Evolutionary conservation across 441 rosid genomes (phyloP).

Genomic region (Breynia disticha): DNA sequence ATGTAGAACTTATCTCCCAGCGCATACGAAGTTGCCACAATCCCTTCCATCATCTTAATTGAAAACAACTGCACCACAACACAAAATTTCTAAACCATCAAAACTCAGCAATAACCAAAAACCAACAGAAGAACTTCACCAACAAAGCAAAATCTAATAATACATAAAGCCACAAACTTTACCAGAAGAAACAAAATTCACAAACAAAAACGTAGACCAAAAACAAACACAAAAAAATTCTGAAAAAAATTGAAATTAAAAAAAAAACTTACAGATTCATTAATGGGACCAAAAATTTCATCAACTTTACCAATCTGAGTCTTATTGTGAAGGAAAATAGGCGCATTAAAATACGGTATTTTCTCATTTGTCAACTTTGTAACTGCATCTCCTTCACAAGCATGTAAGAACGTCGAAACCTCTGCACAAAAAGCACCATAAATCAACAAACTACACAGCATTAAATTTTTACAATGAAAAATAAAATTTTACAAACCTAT

Average conservation of each 20-base stretch:
- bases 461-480: not conserved
- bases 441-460: not conserved
- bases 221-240: too few species aligned
- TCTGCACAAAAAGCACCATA: conserved; percentile 24
- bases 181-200: too few species aligned
- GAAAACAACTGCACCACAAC: conserved; percentile 71
- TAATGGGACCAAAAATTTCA: conserved; percentile 91
- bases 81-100: not conserved
- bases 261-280: conserved; percentile 62
- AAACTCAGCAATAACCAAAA: too few species aligned
- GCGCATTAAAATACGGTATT: conserved; percentile 81
- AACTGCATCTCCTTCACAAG: conserved; percentile 94
- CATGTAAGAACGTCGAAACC: conserved; percentile 69
- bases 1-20: conserved; percentile 80
- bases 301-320: conserved; percentile 94
- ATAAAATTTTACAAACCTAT: conserved; percentile 51
- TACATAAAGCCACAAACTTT: too few species aligned
- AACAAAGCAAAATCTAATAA: not conserved
- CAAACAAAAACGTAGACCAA: too few species aligned
- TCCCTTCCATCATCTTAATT: conserved; percentile 89
- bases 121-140: not conserved
- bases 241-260: too few species aligned
- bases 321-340: conserved; percentile 72
- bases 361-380: conserved; percentile 74
- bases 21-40: conserved; percentile 71